Conservation (phyloP, 1,284 basidiomycete genomes). For the Boletellus sp. region DNA sequence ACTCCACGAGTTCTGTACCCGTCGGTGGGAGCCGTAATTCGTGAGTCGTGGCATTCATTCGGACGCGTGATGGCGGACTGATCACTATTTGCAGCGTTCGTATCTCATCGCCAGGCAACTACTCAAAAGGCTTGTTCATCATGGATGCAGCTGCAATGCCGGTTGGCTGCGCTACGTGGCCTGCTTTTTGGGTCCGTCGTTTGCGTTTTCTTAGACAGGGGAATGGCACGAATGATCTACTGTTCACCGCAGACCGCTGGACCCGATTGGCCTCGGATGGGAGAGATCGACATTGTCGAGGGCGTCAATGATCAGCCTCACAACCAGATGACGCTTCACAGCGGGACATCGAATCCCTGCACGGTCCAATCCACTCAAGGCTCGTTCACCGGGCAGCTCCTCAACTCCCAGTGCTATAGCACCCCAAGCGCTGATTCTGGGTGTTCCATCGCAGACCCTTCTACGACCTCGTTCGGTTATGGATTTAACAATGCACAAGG, state of each 20-base stretch:
- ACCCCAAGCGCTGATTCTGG: conserved; percentile 39
- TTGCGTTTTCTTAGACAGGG: not conserved
- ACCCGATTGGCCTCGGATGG: conserved; percentile 61
- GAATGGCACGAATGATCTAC: not conserved
- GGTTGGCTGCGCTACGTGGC: conserved; percentile 79
- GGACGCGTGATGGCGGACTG: conserved; percentile 17
- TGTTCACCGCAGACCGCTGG: conserved; percentile 40
- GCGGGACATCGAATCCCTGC: conserved; percentile 30
- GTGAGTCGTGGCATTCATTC: conserved; percentile 39
- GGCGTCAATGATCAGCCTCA: conserved; percentile 54
- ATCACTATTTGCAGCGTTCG: conserved; percentile 51
- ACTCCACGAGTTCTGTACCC: conserved; percentile 50
- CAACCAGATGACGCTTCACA: conserved; percentile 76
- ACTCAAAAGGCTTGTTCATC: conserved; percentile 70
- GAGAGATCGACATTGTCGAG: conserved; percentile 74
- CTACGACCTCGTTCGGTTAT: conserved; percentile 55
- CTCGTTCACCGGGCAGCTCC: conserved; percentile 30
- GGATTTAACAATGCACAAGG: conserved; percentile 66
- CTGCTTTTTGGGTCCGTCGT: conserved; percentile 53
- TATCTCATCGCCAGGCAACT: conserved; percentile 63
- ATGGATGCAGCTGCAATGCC: conserved; percentile 80
- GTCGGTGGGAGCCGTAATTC: conserved; percentile 60
- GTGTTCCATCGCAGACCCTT: conserved; percentile 47
- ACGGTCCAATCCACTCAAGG: conserved; percentile 10
- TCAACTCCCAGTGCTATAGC: conserved; percentile 43